Evolutionary conservation across 148 eudicot species (phyloP).

Genomic region (Beta vulgaris): DNA sequence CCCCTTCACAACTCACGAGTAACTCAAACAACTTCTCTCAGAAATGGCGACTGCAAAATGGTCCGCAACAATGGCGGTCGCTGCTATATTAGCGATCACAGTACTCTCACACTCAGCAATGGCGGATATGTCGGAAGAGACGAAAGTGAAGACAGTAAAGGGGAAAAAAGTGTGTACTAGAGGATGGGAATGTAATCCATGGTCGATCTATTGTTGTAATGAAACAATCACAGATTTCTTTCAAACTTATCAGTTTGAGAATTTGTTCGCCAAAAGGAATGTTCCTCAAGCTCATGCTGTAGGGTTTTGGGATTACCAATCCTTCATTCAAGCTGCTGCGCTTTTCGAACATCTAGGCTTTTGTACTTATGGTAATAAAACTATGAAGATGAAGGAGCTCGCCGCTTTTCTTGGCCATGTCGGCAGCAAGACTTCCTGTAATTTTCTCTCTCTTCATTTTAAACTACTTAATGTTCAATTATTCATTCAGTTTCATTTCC

Average conservation of each 20-base stretch:
- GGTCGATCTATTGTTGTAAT: conserved; percentile 74
- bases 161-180: conserved; percentile 62
- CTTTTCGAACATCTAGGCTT: conserved; percentile 67
- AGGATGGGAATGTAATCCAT: conserved; percentile 74
- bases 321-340: conserved; percentile 65
- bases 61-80: conserved; percentile 9
- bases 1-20: not conserved
- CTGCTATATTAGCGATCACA: not conserved
- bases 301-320: conserved; percentile 82
- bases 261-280: conserved; percentile 74
- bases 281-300: conserved; percentile 76
- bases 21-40: not conserved
- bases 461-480: too few species aligned
- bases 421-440: conserved; percentile 89
- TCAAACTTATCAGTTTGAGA: conserved; percentile 74
- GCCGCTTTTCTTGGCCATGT: conserved; percentile 91
- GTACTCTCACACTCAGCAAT: conserved; percentile 5
- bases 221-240: conserved; percentile 73
- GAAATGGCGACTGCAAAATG: not conserved
- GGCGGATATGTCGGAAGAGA: conserved; percentile 32
- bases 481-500: too few species aligned
- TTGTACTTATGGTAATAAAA: conserved; percentile 76
- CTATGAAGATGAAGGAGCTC: conserved; percentile 56
- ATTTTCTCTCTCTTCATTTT: conserved; percentile 14
- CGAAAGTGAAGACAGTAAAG: conserved; percentile 48